Base-by-base conservation (phyloP, 2,329 filamentous ascomycete genomes). In the Chrysosporium queenslandicum region DNA sequence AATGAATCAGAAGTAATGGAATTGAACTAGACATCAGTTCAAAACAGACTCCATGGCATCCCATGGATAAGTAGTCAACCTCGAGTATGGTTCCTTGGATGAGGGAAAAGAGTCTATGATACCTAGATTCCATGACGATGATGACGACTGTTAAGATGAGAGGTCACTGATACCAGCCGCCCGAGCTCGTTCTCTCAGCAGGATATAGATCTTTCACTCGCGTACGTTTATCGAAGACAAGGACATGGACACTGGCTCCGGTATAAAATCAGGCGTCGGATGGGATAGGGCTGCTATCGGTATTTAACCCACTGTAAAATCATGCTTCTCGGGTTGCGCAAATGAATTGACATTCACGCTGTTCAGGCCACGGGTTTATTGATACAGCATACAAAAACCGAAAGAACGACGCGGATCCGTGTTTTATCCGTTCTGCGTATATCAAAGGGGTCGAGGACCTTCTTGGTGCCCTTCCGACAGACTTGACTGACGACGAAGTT, bases 381-480 rank as follows among this genome's bases (percentile, higher is more conserved):
- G 65, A 64, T 12, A 67, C 63, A 58, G 65, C 66, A 16, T 59
- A 63, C 2, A 63, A 60, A 56, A 64, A 63, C 0, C 65, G 68
- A 53, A 63, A 63, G 48, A 51, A 59, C 9, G 58, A 61, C 1
- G 57, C 64, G 7, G 67, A 69, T 52, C 58, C 55, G 18, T 60
- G 57, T n/a, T 59, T 69, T 7, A 58, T 63, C 40, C 63, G 67
- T 7, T 65, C 63, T 1, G 60, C 69, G 12, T 68, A 65, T 37
- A 61, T 71, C 30, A 64, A 63, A 54, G 66, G 66, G 1, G 36
- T 71, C n/a, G 58, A 66, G 7, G 70, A 70, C 49, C 60, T 70
- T 4, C 61, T 70, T 12, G 63, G 67, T 40, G 67, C 64, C 2
- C 57, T 69, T 1, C 66, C 67, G 1, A 53, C 59, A 3, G 62